Percentiles rank a stretch among this genome's conserved stretches.
These are phyloP conservation scores for Solioccasus polychromus DNA, from an alignment of 768 basidiomycete species.

Conservation along the genomic window DNA sequence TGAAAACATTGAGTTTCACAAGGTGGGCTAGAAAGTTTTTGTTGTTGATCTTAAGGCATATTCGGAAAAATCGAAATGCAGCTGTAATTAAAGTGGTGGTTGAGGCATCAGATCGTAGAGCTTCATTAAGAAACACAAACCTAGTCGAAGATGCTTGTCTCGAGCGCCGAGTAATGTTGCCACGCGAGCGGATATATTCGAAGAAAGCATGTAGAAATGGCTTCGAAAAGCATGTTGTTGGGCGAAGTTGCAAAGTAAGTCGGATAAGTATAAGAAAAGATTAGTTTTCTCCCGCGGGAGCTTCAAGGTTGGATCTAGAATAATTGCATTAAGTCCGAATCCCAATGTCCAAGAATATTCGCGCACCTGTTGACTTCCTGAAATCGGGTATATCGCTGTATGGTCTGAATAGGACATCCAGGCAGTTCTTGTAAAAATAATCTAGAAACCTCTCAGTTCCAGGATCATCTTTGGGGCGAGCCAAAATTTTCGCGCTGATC, in stretches of 20 bases:
- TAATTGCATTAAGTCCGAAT: constrained; percentile 1
- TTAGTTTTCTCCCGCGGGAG: constrained; percentile 75
- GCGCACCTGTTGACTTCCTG: constrained; percentile 45
- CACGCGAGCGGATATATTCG: constrained; percentile 69
- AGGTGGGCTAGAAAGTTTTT: constrained; percentile 69
- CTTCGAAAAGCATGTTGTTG: constrained; percentile 89
- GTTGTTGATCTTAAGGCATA: constrained; percentile 81
- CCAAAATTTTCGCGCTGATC: constrained; percentile 44
- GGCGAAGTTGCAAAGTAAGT: constrained; percentile 85
- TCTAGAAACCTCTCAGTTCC: constrained; percentile 87
- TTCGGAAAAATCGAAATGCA: constrained; percentile 88
- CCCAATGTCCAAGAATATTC: background rate
- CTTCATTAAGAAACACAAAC: constrained; percentile 43
- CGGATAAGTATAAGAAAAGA: constrained; percentile 86
- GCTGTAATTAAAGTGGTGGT: constrained; percentile 44
- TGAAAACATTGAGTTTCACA: constrained; percentile 80
- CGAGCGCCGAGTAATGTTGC: constrained; percentile 74
- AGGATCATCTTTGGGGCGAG: constrained; percentile 75
- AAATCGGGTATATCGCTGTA: constrained; percentile 71
- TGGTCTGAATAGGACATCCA: constrained; percentile 78
- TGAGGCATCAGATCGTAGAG: constrained; percentile 12
- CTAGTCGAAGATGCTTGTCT: constrained; percentile 91
- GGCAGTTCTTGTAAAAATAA: constrained; percentile 87
- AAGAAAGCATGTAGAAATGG: constrained; percentile 85
- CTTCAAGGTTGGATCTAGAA: constrained; percentile 48